These are phyloP conservation scores for Aspergillus affinis DNA, from an alignment of 495 filamentous ascomycete species.

Conservation along the genomic window DNA sequence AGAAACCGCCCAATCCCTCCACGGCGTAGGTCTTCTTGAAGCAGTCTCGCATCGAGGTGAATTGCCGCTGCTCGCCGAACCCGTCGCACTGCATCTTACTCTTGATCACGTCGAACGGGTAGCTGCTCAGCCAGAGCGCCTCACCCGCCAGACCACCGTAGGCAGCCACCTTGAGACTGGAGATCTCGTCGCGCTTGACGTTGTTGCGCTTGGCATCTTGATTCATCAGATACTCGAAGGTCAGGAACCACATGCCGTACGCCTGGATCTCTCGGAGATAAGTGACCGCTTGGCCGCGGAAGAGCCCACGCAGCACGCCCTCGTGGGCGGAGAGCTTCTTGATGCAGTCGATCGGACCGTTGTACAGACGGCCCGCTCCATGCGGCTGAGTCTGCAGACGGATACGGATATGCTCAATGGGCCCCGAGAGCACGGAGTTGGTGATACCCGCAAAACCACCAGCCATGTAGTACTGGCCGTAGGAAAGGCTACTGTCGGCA, in stretches of 20 bases:
- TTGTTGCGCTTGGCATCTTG: slow-evolving; percentile 73
- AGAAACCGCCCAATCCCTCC: slow-evolving; percentile 85
- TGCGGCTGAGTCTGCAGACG: slow-evolving; percentile 97
- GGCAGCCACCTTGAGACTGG: slow-evolving; percentile 79
- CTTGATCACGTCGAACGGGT: slow-evolving; percentile 97
- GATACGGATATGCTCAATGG: slow-evolving; percentile 97
- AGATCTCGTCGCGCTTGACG: slow-evolving; percentile 71
- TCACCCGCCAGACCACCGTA: slow-evolving; percentile 95
- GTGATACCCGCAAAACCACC: slow-evolving; percentile 91
- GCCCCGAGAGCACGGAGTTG: slow-evolving; percentile 83
- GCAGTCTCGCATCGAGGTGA: slow-evolving; percentile 83
- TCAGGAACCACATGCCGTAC: slow-evolving; percentile 92
- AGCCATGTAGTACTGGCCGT: slow-evolving; percentile 83
- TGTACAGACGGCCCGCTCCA: slow-evolving; percentile 72
- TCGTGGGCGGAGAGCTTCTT: slow-evolving; percentile 69
- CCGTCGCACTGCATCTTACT: slow-evolving; percentile 99
- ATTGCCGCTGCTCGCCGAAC: slow-evolving; percentile 68
- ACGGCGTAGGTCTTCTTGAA: slow-evolving; percentile 76
- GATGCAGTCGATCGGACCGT: slow-evolving; percentile 86
- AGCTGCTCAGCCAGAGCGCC: slow-evolving; percentile 86
- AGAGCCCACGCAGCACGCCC: slow-evolving; percentile 70
- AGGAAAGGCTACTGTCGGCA: slow-evolving; percentile 57
- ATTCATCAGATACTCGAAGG: slow-evolving; percentile 97
- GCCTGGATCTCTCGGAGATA: slow-evolving; percentile 87
- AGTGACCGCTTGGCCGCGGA: slow-evolving; percentile 84